Base-by-base conservation (phyloP, 768 basidiomycete species). In the Cystofilobasidium macerans region DNA sequence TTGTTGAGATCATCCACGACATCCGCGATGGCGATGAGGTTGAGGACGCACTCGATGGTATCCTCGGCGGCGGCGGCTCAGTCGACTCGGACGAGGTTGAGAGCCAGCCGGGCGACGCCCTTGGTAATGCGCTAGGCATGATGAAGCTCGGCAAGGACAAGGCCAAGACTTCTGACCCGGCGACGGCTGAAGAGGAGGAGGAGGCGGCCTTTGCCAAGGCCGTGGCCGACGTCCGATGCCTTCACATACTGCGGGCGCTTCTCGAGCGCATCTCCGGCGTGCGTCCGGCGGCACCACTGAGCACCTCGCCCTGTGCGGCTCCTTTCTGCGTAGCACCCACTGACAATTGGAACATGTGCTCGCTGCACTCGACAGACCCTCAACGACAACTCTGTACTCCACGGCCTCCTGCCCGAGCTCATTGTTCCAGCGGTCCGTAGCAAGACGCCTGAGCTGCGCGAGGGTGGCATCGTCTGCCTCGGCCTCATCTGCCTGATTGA, bases 351-450 rank as follows among this genome's bases (percentile, higher is more conserved):
- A 22, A 13, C 36, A 9, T n/a, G 30, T 51, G 14, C 35, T 22
- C 11, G 26, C n/a, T n/a, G n/a, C n/a, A n/a, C n/a, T n/a, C n/a
- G n/a, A 0, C 69, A 80, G 78, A 78, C 75, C 26, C 69, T 81
- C 13, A 75, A 84, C 69, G 85, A 86, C 67, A 86, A 86, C 72
- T 83, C 85, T 9, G 85, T 83, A 5, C 75, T 87, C 65, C 83
- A 84, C 67, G 86, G 88, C 32, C 75, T 81, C 26, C 73, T 84
- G 75, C 79, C 88, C 13, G 90, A 97, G 71, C 79, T 99, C 22
- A 89, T 97, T 72, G 83, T 95, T 36, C 94, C 94, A 2, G 84
- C 89, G 6, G 88, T 97, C 51, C 85, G 86, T 72, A 83, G 89
- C 61, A 93, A 93, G 76, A 73, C 75, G 18, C 80, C 88, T 7